Evolutionary conservation across 169 alveolate genomes (phyloP).

Genomic region (Plasmodium falciparum): DNA sequence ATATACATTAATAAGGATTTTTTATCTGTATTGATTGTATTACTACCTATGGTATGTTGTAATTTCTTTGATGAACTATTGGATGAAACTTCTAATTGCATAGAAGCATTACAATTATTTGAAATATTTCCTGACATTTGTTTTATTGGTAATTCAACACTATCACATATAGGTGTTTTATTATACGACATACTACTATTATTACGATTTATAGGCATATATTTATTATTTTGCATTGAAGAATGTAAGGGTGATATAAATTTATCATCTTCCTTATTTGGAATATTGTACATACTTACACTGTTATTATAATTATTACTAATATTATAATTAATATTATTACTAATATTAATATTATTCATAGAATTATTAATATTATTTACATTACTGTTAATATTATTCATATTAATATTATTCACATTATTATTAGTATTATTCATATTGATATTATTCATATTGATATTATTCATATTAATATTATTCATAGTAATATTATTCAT

Average conservation of each 20-base stretch:
- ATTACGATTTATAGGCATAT: constrained; percentile 16
- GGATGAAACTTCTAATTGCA: constrained; percentile 26
- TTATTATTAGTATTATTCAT: too few species aligned
- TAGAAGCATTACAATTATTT: constrained; percentile 8
- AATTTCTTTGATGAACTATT: constrained; percentile 18
- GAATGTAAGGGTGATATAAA: constrained; percentile 7
- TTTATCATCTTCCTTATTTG: constrained; percentile 49
- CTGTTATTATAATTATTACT: neutral
- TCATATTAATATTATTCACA: too few species aligned
- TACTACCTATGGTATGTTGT: constrained; percentile 26
- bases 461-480: too few species aligned
- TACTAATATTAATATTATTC: too few species aligned
- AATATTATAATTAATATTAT: too few species aligned
- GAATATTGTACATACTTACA: neutral
- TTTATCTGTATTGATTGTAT: constrained; percentile 28
- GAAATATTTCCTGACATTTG: constrained; percentile 4
- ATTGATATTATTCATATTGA: too few species aligned
- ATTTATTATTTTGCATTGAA: constrained; percentile 18
- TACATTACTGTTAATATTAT: too few species aligned
- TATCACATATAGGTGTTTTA: constrained; percentile 26
- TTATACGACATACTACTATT: constrained; percentile 14
- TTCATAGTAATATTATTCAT: too few species aligned
- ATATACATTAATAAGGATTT: constrained; percentile 38
- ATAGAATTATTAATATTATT: too few species aligned
- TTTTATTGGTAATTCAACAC: constrained; percentile 9